A percentile compares a stretch with the other conserved stretches of the same genome.
Evolutionary conservation across 2,329 filamentous ascomycete species (phyloP).

Genomic region (Balansia obtecta): DNA sequence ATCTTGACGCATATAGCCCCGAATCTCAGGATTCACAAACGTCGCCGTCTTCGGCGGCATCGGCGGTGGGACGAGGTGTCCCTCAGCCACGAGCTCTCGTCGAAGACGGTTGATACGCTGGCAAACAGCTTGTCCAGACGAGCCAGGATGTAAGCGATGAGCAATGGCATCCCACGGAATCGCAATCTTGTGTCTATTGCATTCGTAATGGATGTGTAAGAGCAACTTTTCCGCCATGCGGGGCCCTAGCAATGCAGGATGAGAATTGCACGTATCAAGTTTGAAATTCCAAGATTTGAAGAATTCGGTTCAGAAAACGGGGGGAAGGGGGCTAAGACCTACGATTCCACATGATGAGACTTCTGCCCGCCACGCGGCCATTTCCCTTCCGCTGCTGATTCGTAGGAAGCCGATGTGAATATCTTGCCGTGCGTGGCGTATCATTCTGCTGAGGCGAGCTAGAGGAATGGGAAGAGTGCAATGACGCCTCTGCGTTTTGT

Average conservation of each 20-base stretch:
- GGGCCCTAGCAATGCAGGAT: conserved; percentile 20
- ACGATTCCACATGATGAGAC: conserved; percentile 31
- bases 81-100: conserved; percentile 21
- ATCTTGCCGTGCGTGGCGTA: conserved; percentile 10
- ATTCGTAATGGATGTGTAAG: conserved; percentile 29
- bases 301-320: too few relatives aligned
- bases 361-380: conserved; percentile 22
- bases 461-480: not conserved
- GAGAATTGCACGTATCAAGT: too few relatives aligned
- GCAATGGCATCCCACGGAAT: conserved; percentile 28
- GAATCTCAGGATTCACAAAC: conserved; percentile 14
- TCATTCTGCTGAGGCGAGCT: conserved; percentile 5
- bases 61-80: conserved; percentile 31
- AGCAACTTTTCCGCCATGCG: conserved; percentile 34
- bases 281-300: too few relatives aligned
- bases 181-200: conserved; percentile 16
- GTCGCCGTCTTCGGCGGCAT: conserved; percentile 14
- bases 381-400: conserved; percentile 15
- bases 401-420: conserved; percentile 15
- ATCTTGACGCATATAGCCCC: conserved; percentile 21
- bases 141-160: conserved; percentile 28
- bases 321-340: conserved; percentile 15
- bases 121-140: conserved; percentile 23
- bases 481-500: conserved; percentile 5
- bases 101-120: conserved; percentile 27